These are phyloP conservation scores for Phytophthora sojae DNA, from an alignment of 352 stramenopile genomes.

Conservation along the genomic window DNA sequence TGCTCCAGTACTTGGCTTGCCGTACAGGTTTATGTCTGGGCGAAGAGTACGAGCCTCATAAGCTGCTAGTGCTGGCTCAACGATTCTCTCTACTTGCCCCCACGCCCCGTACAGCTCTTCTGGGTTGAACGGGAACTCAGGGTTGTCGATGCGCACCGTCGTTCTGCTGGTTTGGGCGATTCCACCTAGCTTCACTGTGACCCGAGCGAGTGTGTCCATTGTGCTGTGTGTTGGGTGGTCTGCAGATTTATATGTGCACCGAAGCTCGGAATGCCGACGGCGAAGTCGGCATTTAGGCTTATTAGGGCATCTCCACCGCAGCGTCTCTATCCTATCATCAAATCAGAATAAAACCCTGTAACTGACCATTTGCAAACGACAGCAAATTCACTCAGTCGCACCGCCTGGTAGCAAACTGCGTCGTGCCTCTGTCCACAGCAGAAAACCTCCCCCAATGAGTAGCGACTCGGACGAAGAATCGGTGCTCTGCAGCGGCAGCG, in stretches of 20 bases:
- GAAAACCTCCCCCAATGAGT: too few relatives aligned
- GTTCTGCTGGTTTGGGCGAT: not conserved
- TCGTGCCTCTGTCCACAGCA: too few relatives aligned
- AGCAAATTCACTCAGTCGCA: too few relatives aligned
- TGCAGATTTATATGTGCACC: not conserved
- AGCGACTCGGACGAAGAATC: too few relatives aligned
- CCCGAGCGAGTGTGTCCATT: not conserved
- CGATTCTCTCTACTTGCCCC: not conserved
- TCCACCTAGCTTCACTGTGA: not conserved
- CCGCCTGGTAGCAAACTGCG: too few relatives aligned
- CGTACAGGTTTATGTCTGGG: not conserved
- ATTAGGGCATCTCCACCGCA: not conserved
- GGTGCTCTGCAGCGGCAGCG: too few relatives aligned
- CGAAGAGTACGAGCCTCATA: not conserved
- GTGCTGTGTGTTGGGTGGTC: not conserved
- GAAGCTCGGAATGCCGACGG: not conserved
- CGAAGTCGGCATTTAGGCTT: not conserved
- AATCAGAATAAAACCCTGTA: too few relatives aligned
- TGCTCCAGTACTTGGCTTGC: not conserved
- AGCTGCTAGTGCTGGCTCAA: not conserved
- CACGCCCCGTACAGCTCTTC: not conserved
- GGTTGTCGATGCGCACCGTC: not conserved
- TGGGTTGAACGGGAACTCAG: not conserved
- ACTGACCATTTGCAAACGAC: too few relatives aligned
- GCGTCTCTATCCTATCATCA: too few relatives aligned